Evolutionary conservation across 148 eudicot species (phyloP), one percentile per base, ranked within the genome.

Genomic region (Mesembryanthemum crystallinum): DNA sequence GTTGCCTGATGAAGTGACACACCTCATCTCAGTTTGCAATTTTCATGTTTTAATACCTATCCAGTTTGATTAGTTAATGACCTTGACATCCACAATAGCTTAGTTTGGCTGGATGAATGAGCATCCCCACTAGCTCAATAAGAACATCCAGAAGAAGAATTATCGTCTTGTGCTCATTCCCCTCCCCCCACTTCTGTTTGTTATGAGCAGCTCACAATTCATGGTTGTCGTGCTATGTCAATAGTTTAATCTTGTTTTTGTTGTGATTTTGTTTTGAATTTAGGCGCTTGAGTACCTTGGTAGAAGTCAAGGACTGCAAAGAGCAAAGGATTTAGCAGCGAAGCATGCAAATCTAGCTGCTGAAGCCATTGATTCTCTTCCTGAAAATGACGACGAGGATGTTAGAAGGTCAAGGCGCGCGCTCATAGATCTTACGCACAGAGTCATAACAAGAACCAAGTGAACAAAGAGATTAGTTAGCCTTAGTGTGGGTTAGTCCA

Each of bases 261-360:
- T 64, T 39, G 25, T 52, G 17, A 9, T 65, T 51, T 54, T 7
- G 0, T 64, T 30, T 49, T 52, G 20, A 29, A 2, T 25, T 25
- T 87, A 95, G 98, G 97, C 94, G 51, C 86, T 95, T 0, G 94
- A 90, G 24, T 95, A 89, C 75, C 96, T 95, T 35, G 88, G 89
- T 49, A 90, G 81, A 74, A 95, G 98, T 76, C 88, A 74, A 20
- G 98, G 97, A 58, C 85, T 95, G 75, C 89, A 92, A 76, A 89
- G 86, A 79, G 91, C 98, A 1, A 82, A 82, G 75, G 98, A 89
- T 68, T 79, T 95, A 52, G 98, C 97, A n/a, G 73, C 78, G 49
- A 88, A 88, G 84, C 97, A 94, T 28, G 94, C 98, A 74, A 86
- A 45, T 72, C 84, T 89, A 67, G 97, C 98, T 4, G 86, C 92